A percentile compares a stretch with the other conserved stretches of the same genome.
Conservation (phyloP, 2,329 filamentous ascomycete genomes). For the Rasamsonia emersonii region DNA sequence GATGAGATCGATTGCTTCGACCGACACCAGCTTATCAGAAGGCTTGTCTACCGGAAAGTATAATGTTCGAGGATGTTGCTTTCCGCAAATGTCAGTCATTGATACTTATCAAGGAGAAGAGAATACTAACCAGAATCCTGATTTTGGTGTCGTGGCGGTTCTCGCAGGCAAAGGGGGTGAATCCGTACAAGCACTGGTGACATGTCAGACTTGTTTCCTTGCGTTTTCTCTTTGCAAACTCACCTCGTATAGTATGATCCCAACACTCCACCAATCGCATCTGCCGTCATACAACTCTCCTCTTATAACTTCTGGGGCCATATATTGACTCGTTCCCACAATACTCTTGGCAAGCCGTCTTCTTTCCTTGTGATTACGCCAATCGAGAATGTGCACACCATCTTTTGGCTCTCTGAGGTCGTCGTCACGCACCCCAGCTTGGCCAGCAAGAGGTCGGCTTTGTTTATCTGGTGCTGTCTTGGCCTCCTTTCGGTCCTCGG, state of each 20-base stretch:
- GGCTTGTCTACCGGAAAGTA: conserved; percentile 55
- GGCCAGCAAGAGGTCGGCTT: conserved; percentile 10
- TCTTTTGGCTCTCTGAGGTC: conserved; percentile 19
- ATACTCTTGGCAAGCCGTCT: conserved; percentile 72
- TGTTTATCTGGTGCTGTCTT: conserved; percentile 22
- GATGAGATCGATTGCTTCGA: conserved; percentile 69
- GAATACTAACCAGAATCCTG: conserved; percentile 62
- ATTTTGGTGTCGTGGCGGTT: conserved; percentile 75
- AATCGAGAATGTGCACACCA: conserved; percentile 52
- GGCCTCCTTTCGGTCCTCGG: conserved; percentile 56
- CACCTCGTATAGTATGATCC: conserved; percentile 82
- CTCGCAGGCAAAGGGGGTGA: conserved; percentile 79
- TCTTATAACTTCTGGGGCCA: conserved; percentile 87
- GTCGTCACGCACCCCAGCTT: no score
- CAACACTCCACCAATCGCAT: conserved; percentile 96
- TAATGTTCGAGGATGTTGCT: conserved; percentile 64
- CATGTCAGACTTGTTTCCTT: background rate
- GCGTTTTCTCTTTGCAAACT: conserved; percentile 8
- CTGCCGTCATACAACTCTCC: conserved; percentile 80
- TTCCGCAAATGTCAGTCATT: conserved; percentile 11
- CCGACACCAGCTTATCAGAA: conserved; percentile 51
- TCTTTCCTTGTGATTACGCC: conserved; percentile 61
- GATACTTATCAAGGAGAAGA: background rate
- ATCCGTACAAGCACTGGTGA: conserved; percentile 71
- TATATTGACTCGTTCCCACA: conserved; percentile 94